Base-by-base conservation (phyloP, 257 asterid genomes). In the Nicotiana noctiflora region DNA sequence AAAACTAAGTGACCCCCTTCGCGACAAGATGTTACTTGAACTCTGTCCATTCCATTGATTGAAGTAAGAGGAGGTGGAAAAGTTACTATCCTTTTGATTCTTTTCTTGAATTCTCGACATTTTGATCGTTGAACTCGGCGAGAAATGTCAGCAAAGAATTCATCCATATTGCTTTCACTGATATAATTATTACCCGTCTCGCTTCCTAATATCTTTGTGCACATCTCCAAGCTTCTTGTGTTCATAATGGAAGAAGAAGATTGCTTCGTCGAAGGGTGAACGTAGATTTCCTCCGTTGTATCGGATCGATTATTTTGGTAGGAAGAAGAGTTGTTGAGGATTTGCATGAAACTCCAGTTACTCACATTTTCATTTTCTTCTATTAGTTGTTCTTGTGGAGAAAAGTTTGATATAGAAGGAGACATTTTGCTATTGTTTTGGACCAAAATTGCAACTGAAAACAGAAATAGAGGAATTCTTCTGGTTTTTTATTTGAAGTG, bases 31-130 rank as follows among this genome's bases (percentile, higher is more conserved):
- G 82, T 83, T 6, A 94, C 84, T 18, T 63, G 87, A 15, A 90
- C 84, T 3, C 90, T 85, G 1, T 84, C 88, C 8, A 62, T 80
- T 5, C 94, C 88, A 14, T 89, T 84, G 31, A 91, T 89, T n/a
- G 96, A 86, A 49, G 88, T 92, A 84, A 95, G 70, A 0, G 97
- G 98, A 25, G 98, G 98, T 2, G 98, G 98, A 51, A 92, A 93
- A 40, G 37, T 72, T 17, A 40, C 49, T 6, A 49, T 18, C 2
- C 56, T 81, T 9, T 81, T 86, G 0, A 25, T 52, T 81, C 84
- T 89, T 85, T 83, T 86, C 25, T 27, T 4, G 0, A 17, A 21
- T 52, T 79, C 83, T 14, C 25, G 81, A 7, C 81, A 57, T 61
- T 82, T 89, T 17, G 87, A 55, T 12, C 75, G 65, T 17, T 62